Conservation (phyloP, 2,329 filamentous ascomycete species). For the Cladorrhinum sp. region DNA sequence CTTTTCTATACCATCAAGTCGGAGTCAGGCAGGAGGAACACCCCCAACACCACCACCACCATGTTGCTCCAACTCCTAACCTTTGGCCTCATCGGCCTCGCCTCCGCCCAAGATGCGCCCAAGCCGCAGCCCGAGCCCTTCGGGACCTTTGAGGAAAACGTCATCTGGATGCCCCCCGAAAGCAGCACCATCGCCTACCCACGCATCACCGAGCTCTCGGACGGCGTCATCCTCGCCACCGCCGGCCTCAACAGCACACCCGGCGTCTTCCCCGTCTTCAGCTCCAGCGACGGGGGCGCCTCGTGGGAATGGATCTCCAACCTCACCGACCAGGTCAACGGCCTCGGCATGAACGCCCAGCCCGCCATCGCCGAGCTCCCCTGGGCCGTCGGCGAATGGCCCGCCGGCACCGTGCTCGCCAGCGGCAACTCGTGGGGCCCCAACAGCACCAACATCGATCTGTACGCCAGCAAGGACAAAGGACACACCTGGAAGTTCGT, state of each 20-base stretch:
- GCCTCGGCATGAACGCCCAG: conserved; percentile 67
- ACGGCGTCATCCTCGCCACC: conserved; percentile 49
- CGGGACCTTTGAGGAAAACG: conserved; percentile 24
- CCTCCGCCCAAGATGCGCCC: conserved; percentile 8
- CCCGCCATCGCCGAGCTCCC: conserved; percentile 66
- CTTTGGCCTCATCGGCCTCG: not conserved
- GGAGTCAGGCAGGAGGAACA: too few relatives aligned
- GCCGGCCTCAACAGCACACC: conserved; percentile 52
- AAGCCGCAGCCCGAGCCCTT: conserved; percentile 7
- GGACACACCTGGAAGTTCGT: conserved; percentile 66
- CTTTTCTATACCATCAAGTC: too few relatives aligned
- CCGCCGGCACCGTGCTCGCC: conserved; percentile 62
- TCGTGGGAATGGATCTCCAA: conserved; percentile 63
- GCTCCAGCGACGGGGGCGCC: conserved; percentile 51
- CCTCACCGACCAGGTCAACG: conserved; percentile 62
- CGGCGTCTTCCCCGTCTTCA: conserved; percentile 54
- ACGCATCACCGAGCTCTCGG: conserved; percentile 42
- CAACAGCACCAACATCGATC: conserved; percentile 62
- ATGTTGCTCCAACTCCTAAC: too few relatives aligned
- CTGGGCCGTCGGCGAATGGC: conserved; percentile 53
- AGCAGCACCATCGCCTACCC: conserved; percentile 46
- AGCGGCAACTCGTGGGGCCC: conserved; percentile 57
- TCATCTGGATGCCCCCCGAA: conserved; percentile 43
- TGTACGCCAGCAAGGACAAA: conserved; percentile 62
- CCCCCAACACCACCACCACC: too few relatives aligned